phyloP scores from a whole-genome alignment of 2,329 filamentous ascomycete species.

The Aurifilum marmelostoma region DNA sequence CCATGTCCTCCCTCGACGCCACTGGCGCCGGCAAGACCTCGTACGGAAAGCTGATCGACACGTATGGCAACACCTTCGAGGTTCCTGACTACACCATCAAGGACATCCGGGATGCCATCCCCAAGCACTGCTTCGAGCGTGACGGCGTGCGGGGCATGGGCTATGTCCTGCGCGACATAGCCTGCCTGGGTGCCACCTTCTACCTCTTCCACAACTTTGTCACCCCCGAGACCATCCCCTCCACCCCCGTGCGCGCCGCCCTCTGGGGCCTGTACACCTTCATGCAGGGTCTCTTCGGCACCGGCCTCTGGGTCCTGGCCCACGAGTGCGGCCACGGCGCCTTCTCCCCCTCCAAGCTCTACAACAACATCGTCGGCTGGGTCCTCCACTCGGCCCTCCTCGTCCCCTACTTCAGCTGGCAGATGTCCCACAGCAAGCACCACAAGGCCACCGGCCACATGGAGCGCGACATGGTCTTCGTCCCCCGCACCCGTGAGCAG shows the following conservation, averaged over 20 bases:
- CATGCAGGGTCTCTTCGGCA: constrained; percentile 89
- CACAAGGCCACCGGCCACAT: constrained; percentile 98
- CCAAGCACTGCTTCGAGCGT: constrained; percentile 94
- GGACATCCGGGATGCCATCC: constrained; percentile 94
- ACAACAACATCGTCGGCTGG: constrained; percentile 95
- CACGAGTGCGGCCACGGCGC: constrained; percentile 98
- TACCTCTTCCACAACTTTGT: constrained; percentile 87
- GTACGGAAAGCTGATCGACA: constrained; percentile 78
- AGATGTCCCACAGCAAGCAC: constrained; percentile 98
- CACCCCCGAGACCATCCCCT: constrained; percentile 81
- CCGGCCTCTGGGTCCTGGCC: constrained; percentile 92
- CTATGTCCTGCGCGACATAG: constrained; percentile 85
- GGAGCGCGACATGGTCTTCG: constrained; percentile 98
- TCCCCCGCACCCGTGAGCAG: constrained; percentile 87
- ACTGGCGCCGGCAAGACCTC: constrained; percentile 37
- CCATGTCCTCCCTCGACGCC: constrained; percentile 71
- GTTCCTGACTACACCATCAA: constrained; percentile 97
- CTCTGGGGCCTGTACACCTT: constrained; percentile 72
- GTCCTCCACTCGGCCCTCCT: constrained; percentile 84
- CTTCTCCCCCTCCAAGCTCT: constrained; percentile 86
- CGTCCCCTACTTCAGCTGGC: constrained; percentile 99
- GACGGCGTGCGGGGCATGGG: constrained; percentile 73
- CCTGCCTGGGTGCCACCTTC: constrained; percentile 75
- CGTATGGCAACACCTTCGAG: constrained; percentile 92
- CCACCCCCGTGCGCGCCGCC: constrained; percentile 63